Conservation (phyloP, 495 filamentous ascomycete species). For the Penicillium macrosclerotiorum region DNA sequence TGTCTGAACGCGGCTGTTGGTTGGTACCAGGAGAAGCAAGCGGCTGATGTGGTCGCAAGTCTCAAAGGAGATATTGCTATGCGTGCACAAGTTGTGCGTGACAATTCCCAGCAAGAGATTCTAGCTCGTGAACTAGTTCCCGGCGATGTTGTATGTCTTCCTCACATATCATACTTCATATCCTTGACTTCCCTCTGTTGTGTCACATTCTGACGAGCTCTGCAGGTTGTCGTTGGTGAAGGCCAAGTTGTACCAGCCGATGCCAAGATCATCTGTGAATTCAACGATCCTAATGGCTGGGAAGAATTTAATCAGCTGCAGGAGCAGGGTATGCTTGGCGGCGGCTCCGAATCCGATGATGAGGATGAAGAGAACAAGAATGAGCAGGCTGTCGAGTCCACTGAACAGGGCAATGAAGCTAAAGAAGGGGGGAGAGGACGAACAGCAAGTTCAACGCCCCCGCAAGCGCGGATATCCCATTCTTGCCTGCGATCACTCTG, state of each 20-base stretch:
- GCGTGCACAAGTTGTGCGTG: constrained; percentile 65
- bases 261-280: constrained; percentile 68
- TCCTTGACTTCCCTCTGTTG: no score
- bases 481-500: constrained; percentile 67
- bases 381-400: constrained; percentile 1
- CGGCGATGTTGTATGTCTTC: constrained; percentile 68
- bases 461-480: constrained; percentile 52
- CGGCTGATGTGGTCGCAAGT: constrained; percentile 75
- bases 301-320: constrained; percentile 58
- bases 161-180: not conserved
- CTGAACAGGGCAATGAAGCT: not conserved
- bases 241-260: constrained; percentile 72
- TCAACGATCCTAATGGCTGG: constrained; percentile 62
- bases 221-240: constrained; percentile 63
- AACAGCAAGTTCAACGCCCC: constrained; percentile 12
- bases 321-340: constrained; percentile 53
- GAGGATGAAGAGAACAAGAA: constrained; percentile 24
- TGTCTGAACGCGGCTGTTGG: constrained; percentile 72
- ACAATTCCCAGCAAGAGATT: constrained; percentile 63
- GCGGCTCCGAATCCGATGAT: constrained; percentile 54
- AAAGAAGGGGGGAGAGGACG: constrained; percentile 16
- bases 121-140: constrained; percentile 74
- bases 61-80: constrained; percentile 81
- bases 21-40: constrained; percentile 84
- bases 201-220: constrained; percentile 24